Base-by-base conservation (phyloP, 2,329 filamentous ascomycete genomes). In the Fusarium sublunatum region DNA sequence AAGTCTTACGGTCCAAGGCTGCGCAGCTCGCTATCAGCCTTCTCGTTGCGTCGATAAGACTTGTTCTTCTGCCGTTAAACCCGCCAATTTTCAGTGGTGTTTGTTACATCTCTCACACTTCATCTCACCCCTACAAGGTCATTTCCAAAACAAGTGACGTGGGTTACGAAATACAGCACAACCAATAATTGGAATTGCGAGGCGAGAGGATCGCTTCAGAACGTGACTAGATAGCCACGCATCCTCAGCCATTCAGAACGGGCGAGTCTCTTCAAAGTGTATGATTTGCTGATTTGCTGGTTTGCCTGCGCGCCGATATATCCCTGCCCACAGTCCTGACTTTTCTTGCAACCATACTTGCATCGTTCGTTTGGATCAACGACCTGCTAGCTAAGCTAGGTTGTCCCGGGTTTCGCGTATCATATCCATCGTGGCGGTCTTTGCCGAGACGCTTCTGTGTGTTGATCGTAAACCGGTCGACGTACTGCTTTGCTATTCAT, bases 211-310 rank as follows among this genome's bases (percentile, higher is more conserved):
- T 58, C 61, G 53, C 53, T 65, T 58, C 28, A 61, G 59, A 58
- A 63, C 67, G 66, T 60, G 58, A 55, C 58, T 60, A 51, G 50
- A 58, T 51, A 68, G 61, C 64, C 64, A 62, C 61, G 62, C 50
- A 49, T 54, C 41, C 34, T 58, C 61, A 55, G 54, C 68, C 68
- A 70, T 68, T 71, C 68, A 70, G 50, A 65, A 59, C 48, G 42
- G 44, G 39, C 68, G 52, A 50, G 42, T 57, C 34, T 40, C 41
- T 53, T 51, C 67, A 38, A 53, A 48, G 42, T 64, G 46, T 67
- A 53, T 70, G 68, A 70, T 70, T 70, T 70, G 68, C 55, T 70
- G 68, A 70, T 70, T 70, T 70, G 68, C 55, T 58, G 41, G 50
- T 32, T 53, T 53, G 53, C 52, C 65, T 70, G 64, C 64, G 63